Percentiles rank a stretch among this genome's conserved stretches.
Conservation (phyloP, 495 filamentous ascomycete genomes). For the Aspergillus heteromorphus region DNA sequence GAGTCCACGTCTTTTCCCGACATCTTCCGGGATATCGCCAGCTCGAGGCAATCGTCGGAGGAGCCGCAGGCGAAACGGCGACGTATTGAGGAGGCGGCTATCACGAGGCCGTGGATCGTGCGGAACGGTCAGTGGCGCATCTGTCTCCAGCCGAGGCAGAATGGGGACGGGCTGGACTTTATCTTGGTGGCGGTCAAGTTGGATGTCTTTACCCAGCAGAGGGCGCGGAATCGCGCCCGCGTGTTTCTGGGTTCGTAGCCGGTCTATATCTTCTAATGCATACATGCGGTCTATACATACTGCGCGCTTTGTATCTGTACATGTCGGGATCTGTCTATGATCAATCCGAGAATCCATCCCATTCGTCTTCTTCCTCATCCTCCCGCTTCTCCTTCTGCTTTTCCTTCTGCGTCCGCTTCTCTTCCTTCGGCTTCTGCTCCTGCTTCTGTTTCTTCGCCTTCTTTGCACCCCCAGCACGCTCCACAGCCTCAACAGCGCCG, state of each 20-base stretch:
- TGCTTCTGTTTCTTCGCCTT: too few species aligned
- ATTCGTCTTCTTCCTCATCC: conserved; percentile 29
- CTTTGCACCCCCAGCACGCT: conserved; percentile 1
- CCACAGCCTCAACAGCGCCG: conserved; percentile 11
- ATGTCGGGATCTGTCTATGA: too few species aligned
- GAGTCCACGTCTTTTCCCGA: conserved; percentile 13
- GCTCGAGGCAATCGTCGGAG: neutral
- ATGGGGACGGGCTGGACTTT: conserved; percentile 44
- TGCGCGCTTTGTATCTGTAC: too few species aligned
- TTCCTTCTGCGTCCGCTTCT: conserved; percentile 10
- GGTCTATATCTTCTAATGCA: neutral
- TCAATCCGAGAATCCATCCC: conserved; percentile 46
- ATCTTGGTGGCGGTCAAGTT: conserved; percentile 76
- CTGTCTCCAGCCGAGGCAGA: conserved; percentile 51
- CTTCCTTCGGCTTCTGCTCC: conserved; percentile 10
- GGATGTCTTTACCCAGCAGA: conserved; percentile 65
- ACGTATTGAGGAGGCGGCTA: conserved; percentile 24
- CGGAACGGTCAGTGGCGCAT: conserved; percentile 78
- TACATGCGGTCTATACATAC: neutral
- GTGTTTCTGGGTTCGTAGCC: conserved; percentile 50
- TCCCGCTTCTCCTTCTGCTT: conserved; percentile 31
- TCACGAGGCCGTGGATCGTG: conserved; percentile 59
- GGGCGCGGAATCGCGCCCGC: conserved; percentile 61
- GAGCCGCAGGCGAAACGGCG: conserved; percentile 46
- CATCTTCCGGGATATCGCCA: neutral